phyloP scores from a whole-genome alignment of 2,329 filamentous ascomycete species.

The Cercospora janseana region DNA sequence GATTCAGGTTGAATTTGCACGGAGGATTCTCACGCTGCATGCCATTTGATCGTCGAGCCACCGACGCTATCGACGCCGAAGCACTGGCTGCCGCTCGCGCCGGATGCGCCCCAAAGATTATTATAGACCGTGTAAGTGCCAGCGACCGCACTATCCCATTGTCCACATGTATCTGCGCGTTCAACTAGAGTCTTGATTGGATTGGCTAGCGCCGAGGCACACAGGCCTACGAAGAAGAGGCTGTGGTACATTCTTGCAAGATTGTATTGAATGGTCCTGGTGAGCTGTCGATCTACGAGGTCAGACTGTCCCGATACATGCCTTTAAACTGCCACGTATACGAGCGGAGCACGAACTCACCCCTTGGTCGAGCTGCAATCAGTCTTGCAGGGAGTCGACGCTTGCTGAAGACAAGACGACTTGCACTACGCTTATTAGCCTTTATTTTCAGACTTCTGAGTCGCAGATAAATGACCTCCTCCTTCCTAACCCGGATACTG shows the following conservation, averaged over 20 bases:
- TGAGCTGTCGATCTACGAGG: background rate
- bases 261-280: background rate
- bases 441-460: too few species aligned
- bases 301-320: too few species aligned
- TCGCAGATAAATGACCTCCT: too few species aligned
- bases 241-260: too few species aligned
- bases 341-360: too few species aligned
- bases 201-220: background rate
- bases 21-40: slow-evolving; percentile 20
- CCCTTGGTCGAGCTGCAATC: too few species aligned
- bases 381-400: too few species aligned
- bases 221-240: background rate
- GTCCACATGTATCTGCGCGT: slow-evolving; percentile 13
- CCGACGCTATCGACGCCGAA: slow-evolving; percentile 23
- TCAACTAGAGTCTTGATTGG: slow-evolving; percentile 9
- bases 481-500: too few species aligned
- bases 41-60: slow-evolving; percentile 23
- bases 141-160: slow-evolving; percentile 12
- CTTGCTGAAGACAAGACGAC: too few species aligned
- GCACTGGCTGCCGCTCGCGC: slow-evolving; percentile 25
- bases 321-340: too few species aligned
- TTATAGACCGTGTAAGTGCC: slow-evolving; percentile 25
- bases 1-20: too few species aligned
- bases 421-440: too few species aligned
- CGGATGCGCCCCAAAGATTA: slow-evolving; percentile 25